phyloP scores from a whole-genome alignment of 768 basidiomycete genomes.

The Melanogaster broomeanus region DNA sequence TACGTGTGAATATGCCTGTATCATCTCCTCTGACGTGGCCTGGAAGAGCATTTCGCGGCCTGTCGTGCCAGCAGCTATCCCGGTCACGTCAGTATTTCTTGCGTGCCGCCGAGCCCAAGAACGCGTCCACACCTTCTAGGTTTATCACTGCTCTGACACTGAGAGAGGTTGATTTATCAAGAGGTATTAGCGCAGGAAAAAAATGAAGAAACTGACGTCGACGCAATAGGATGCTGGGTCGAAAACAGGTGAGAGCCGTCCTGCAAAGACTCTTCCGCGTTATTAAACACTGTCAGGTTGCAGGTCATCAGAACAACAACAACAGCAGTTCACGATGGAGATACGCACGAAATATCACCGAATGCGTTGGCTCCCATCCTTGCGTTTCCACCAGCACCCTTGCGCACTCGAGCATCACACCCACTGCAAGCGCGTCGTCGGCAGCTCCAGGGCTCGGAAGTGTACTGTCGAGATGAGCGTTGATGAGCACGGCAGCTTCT shows the following conservation, averaged over 20 bases:
- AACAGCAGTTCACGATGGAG: neutral
- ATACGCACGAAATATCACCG: constrained; percentile 79
- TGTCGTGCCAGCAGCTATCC: constrained; percentile 76
- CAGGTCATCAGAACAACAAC: neutral
- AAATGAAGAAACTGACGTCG: constrained; percentile 51
- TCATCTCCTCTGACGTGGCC: constrained; percentile 94
- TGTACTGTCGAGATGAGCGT: constrained; percentile 88
- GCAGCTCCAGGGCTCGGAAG: constrained; percentile 87
- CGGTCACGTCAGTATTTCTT: constrained; percentile 3
- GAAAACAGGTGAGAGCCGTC: constrained; percentile 94
- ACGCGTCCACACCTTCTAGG: constrained; percentile 67
- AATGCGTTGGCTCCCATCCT: constrained; percentile 70
- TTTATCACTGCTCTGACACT: constrained; percentile 88
- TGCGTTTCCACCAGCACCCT: constrained; percentile 70
- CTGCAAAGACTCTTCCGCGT: constrained; percentile 93
- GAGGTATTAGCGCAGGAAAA: neutral
- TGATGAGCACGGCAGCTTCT: constrained; percentile 83
- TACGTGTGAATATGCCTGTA: constrained; percentile 83
- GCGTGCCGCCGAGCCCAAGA: neutral
- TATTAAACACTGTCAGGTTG: constrained; percentile 75
- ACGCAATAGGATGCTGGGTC: constrained; percentile 78
- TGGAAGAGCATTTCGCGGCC: constrained; percentile 94
- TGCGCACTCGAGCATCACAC: constrained; percentile 89
- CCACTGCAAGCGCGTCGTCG: constrained; percentile 87
- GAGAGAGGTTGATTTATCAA: neutral